Conservation (phyloP, 495 filamentous ascomycete genomes). For the Penicillium waksmanii region DNA sequence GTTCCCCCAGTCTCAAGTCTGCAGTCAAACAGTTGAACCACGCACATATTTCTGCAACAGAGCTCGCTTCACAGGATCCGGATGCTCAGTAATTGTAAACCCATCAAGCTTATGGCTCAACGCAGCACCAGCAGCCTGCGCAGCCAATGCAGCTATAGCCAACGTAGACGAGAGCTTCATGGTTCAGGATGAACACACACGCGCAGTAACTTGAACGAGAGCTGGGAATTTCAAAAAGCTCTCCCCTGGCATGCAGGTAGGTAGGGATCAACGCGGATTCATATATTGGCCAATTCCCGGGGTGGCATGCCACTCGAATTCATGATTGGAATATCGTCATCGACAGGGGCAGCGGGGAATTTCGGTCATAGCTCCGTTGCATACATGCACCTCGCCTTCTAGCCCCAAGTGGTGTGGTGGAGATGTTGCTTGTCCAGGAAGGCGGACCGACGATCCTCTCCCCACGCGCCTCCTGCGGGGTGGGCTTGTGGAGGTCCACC, state of each 20-base stretch:
- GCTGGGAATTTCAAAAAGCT: background rate
- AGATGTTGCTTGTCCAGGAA: constrained; percentile 16
- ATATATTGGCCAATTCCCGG: constrained; percentile 13
- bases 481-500: constrained; percentile 19
- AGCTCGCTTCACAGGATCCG: constrained; percentile 39
- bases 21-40: background rate
- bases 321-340: constrained; percentile 10
- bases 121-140: constrained; percentile 41
- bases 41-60: constrained; percentile 45
- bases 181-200: background rate
- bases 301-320: background rate
- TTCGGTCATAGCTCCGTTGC: constrained; percentile 5
- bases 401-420: background rate
- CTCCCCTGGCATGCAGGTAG: constrained; percentile 3
- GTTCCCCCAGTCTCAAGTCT: too few species aligned
- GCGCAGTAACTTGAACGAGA: background rate
- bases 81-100: constrained; percentile 42
- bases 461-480: constrained; percentile 3
- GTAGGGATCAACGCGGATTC: constrained; percentile 25
- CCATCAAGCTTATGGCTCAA: constrained; percentile 42
- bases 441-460: constrained; percentile 28
- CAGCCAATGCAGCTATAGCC: constrained; percentile 38
- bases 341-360: constrained; percentile 23
- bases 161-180: constrained; percentile 42
- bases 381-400: background rate